These are phyloP conservation scores for Rhizopus stolonifer DNA, from an alignment of 371 early-diverging fungal species.

Conservation along the genomic window DNA sequence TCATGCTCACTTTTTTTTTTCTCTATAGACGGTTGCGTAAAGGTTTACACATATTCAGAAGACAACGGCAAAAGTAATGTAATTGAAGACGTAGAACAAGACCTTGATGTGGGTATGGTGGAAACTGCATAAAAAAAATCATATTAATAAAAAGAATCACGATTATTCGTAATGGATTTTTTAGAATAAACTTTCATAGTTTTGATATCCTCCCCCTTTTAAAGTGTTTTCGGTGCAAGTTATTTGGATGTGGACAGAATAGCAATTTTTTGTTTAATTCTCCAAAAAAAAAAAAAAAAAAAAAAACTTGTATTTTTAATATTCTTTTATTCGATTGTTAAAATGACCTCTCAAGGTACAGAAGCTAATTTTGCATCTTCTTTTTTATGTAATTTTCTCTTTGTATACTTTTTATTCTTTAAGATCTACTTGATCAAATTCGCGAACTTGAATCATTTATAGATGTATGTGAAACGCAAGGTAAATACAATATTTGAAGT, in stretches of 20 bases:
- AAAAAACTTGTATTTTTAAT: not conserved
- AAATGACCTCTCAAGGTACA: constrained; percentile 1
- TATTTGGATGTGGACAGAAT: not conserved
- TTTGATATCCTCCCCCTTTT: too few relatives aligned
- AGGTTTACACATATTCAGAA: constrained; percentile 38
- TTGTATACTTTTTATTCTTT: too few relatives aligned
- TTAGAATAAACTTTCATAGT: not conserved
- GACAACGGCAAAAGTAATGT: not conserved
- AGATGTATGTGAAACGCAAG: constrained; percentile 25
- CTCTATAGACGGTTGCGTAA: constrained; percentile 35
- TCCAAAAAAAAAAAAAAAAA: not conserved
- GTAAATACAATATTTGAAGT: too few relatives aligned
- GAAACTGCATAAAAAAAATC: constrained; percentile 3
- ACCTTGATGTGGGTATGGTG: constrained; percentile 18
- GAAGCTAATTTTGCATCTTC: not conserved
- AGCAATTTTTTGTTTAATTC: too few relatives aligned
- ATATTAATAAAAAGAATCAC: not conserved
- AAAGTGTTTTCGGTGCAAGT: too few relatives aligned
- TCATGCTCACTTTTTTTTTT: not conserved
- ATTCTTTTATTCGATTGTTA: not conserved
- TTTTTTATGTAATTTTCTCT: too few relatives aligned
- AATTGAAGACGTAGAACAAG: constrained; percentile 9
- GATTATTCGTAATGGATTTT: not conserved
- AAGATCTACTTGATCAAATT: constrained; percentile 29
- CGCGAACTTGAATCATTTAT: constrained; percentile 33